Conservation (phyloP, 208 protist species). For the Endotrypanum monterogeii region DNA sequence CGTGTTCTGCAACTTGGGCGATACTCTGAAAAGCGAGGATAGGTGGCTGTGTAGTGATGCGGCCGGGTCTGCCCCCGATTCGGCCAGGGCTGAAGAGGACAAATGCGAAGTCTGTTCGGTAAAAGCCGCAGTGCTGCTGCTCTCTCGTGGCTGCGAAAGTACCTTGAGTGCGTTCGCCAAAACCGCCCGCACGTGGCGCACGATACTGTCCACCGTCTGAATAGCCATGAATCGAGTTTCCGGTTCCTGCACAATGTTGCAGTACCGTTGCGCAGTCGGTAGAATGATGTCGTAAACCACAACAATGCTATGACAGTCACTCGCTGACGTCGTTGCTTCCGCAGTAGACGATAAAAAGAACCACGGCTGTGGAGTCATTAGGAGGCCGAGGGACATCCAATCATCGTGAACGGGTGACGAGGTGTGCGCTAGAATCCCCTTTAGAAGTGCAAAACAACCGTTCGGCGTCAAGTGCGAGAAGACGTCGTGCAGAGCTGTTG, state of each 20-base stretch:
- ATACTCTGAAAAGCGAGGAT: slow-evolving; percentile 36
- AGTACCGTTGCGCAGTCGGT: slow-evolving; percentile 54
- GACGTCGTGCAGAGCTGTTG: slow-evolving; percentile 30
- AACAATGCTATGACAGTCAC: not conserved
- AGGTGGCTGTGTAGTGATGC: slow-evolving; percentile 8
- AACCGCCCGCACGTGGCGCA: slow-evolving; percentile 72
- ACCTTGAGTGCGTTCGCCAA: slow-evolving; percentile 27
- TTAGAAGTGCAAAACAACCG: slow-evolving; percentile 82
- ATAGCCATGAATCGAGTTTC: slow-evolving; percentile 92
- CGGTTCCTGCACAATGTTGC: slow-evolving; percentile 58
- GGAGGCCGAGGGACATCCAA: slow-evolving; percentile 39
- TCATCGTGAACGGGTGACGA: slow-evolving; percentile 55
- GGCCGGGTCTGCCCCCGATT: not conserved
- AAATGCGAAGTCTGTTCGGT: slow-evolving; percentile 2
- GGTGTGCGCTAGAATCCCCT: slow-evolving; percentile 82
- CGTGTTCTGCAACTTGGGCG: slow-evolving; percentile 37
- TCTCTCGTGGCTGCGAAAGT: not conserved
- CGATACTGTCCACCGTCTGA: slow-evolving; percentile 83
- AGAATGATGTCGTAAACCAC: slow-evolving; percentile 70
- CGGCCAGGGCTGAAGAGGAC: not conserved
- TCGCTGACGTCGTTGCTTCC: not conserved
- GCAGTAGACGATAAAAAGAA: not conserved
- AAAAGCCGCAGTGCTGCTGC: slow-evolving; percentile 7
- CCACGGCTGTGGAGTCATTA: slow-evolving; percentile 33
- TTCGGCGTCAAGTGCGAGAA: slow-evolving; percentile 65